Base-by-base conservation (phyloP, 345 rosid genomes). In the Pugionium dolabratum region DNA sequence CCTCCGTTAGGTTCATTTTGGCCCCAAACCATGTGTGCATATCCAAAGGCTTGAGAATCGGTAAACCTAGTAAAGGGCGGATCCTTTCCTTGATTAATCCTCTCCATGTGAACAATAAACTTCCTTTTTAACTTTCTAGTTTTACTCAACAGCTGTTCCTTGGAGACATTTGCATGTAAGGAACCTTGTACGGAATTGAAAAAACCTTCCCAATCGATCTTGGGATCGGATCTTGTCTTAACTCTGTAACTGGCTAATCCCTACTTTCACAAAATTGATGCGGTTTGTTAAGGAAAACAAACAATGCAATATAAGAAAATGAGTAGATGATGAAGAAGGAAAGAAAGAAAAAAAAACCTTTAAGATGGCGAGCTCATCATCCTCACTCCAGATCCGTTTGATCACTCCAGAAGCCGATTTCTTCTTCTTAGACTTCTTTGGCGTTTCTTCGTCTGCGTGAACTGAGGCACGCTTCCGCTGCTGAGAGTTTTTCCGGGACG, bases 31-130 rank as follows among this genome's bases (percentile, higher is more conserved):
- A 58, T 65, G 62, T 9, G 65, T 7, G 76, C 59, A 27, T 51
- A 59, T 0, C 66, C 61, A 72, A 72, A 72, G 1, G 66, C 71
- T 58, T 58, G 60, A 57, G 76, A 58, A 6, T 72, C 71, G 11
- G 9, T 50, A 43, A 47, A 51, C 59, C 53, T 72, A 2, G 59
- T 72, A 30, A 72, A 72, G 29, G 35, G 48, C 0, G 60, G 76
- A 72, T 57, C 76, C 1, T 42, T 7, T 4, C 71, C 60, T 41
- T 45, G 27, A 9, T 29, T 28, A 18, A 64, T 49, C 4, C 39
- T 34, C 7, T 50, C 54, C 65, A 29, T 27, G 7, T 56, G 35
- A 44, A 3, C 8, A 43, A 33, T 9, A 2, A 72, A 72, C 8
- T 11, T 57, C 60, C 0, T 42, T 7, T 45, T 64, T 47, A 64